Evolutionary conservation across 331 rosid genomes (phyloP).

Genomic region (Quercus tomentella): DNA sequence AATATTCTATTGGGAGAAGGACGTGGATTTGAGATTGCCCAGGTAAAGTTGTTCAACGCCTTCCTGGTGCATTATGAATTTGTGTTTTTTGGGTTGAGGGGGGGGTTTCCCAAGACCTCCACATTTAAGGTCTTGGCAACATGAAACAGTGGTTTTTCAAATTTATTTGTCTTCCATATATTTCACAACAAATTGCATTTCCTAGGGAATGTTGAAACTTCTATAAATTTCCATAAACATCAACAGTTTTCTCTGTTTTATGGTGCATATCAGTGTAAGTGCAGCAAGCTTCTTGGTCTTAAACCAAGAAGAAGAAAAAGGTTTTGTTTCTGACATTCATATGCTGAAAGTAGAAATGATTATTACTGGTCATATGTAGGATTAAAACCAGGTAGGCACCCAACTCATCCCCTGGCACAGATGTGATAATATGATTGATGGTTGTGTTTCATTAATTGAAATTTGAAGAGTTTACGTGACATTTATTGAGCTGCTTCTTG

Average conservation of each 20-base stretch:
- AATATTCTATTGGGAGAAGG: slow-evolving; percentile 93
- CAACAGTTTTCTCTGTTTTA: background rate
- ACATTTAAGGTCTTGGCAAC: background rate
- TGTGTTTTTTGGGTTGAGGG: too few species aligned
- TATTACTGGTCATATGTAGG: background rate
- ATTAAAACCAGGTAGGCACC: too few species aligned
- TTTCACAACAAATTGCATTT: background rate
- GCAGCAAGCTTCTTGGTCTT: background rate
- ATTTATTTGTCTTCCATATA: background rate
- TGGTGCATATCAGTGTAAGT: background rate
- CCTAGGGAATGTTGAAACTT: background rate
- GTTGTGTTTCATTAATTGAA: slow-evolving; percentile 1
- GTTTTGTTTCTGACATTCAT: background rate
- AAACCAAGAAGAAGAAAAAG: background rate
- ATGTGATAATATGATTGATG: background rate
- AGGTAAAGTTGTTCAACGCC: slow-evolving; percentile 41
- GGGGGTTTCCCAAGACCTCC: background rate
- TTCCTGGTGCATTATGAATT: background rate
- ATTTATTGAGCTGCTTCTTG: background rate
- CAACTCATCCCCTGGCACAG: too few species aligned
- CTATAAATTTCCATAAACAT: background rate
- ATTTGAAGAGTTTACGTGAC: background rate
- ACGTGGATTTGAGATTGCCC: slow-evolving; percentile 97
- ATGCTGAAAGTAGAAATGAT: background rate
- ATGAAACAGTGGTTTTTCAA: too few species aligned